Percentiles rank a stretch among this genome's conserved stretches.
phyloP scores from a whole-genome alignment of 2,329 filamentous ascomycete genomes.

The Clathrospora elynae region DNA sequence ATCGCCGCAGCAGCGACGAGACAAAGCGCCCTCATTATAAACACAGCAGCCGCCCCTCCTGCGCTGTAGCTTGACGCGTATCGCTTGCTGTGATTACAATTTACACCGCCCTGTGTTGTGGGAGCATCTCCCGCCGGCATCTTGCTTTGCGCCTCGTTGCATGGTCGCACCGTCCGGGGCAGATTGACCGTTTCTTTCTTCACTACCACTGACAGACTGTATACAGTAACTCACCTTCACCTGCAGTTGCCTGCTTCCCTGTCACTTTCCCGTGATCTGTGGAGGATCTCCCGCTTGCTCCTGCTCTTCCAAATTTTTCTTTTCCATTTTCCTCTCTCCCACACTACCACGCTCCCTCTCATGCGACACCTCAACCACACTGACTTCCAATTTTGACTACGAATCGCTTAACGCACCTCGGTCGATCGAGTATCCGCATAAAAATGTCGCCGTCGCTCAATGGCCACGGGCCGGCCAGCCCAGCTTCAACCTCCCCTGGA shows the following conservation, averaged over 20 bases:
- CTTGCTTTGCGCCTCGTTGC: conserved; percentile 19
- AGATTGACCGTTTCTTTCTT: conserved; percentile 13
- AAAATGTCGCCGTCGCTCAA: conserved; percentile 23
- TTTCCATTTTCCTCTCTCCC: neutral
- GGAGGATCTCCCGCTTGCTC: conserved; percentile 4
- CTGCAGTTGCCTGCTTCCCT: conserved; percentile 10
- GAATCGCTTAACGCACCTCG: neutral
- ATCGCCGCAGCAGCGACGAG: conserved; percentile 14
- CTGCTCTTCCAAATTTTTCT: conserved; percentile 3
- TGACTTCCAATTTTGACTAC: neutral
- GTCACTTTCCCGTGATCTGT: conserved; percentile 2
- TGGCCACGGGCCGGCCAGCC: conserved; percentile 10
- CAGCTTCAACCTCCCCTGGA: neutral
- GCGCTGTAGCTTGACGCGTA: conserved; percentile 10
- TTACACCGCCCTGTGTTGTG: conserved; percentile 20
- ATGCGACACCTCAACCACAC: neutral
- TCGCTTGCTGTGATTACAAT: conserved; percentile 14
- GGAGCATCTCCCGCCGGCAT: conserved; percentile 15
- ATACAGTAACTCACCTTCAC: conserved; percentile 18
- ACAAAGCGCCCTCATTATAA: conserved; percentile 9
- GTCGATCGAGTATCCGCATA: neutral
- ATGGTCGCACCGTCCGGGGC: conserved; percentile 20
- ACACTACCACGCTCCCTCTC: neutral
- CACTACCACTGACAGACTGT: conserved; percentile 8
- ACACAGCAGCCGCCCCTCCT: conserved; percentile 9